phyloP scores from a whole-genome alignment of 2,329 filamentous ascomycete species.

The Geoglossum cookeanum region DNA sequence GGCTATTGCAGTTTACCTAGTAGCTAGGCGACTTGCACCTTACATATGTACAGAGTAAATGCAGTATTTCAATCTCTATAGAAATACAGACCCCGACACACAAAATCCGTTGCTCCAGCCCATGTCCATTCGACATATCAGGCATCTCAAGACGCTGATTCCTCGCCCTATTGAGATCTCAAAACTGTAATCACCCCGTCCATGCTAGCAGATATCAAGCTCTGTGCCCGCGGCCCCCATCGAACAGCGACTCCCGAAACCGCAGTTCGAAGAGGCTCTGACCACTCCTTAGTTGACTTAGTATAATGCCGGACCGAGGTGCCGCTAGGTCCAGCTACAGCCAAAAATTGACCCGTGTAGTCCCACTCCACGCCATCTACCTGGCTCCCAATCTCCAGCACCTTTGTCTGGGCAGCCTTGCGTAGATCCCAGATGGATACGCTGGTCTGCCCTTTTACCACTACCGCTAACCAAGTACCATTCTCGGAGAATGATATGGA shows the following conservation, averaged over 20 bases:
- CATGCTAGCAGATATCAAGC: slow-evolving; percentile 52
- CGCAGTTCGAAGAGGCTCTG: slow-evolving; percentile 61
- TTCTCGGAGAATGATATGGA: slow-evolving; percentile 84
- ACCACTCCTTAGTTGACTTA: slow-evolving; percentile 78
- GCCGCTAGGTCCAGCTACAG: slow-evolving; percentile 60
- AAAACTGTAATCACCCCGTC: slow-evolving; percentile 62
- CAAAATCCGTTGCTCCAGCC: background rate
- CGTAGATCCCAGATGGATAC: slow-evolving; percentile 84
- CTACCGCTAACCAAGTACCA: slow-evolving; percentile 83
- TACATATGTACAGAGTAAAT: background rate
- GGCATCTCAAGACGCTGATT: no score
- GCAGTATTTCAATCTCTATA: background rate
- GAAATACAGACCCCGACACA: background rate
- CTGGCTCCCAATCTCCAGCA: slow-evolving; percentile 66
- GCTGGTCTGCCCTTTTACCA: slow-evolving; percentile 54
- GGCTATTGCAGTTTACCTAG: no score
- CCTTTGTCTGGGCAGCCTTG: slow-evolving; percentile 64
- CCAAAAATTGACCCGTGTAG: slow-evolving; percentile 84
- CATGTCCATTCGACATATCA: background rate
- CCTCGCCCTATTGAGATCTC: slow-evolving; percentile 15
- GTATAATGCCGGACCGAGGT: slow-evolving; percentile 77
- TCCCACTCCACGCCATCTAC: slow-evolving; percentile 72
- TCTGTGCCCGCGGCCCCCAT: slow-evolving; percentile 61
- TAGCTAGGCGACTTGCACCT: no score
- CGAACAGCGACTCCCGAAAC: slow-evolving; percentile 51